Base-by-base conservation (phyloP, 768 basidiomycete genomes). In the Trametes maxima region DNA sequence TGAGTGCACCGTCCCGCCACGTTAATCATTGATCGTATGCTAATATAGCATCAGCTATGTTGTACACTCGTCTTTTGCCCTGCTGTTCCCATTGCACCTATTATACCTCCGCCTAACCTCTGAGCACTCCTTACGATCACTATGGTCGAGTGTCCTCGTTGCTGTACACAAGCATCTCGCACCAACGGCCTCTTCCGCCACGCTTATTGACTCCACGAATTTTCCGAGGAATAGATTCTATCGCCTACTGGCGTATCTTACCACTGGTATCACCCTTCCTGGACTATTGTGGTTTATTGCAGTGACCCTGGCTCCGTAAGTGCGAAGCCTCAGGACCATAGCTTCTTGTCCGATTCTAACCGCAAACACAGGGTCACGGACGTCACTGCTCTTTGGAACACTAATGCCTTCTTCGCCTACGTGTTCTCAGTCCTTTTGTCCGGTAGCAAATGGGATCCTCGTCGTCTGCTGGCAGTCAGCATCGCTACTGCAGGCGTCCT, bases 321-420 rank as follows among this genome's bases (percentile, higher is more conserved):
- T 79, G 4, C 19, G 42, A 43, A 24, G 10, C 17, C 2, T 45
- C 42, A 33, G 21, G 43, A 45, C 17, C 17, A 7, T 3, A 7
- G 12, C 8, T 21, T 19, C n/a, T 8, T 3, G 8, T 13, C 13
- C 43, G 43, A 44, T 44, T 1, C 37, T n/a, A 25, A 19, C 37
- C 64, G 61, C 7, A 12, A 5, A 39, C 24, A 16, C 63, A 93
- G 94, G 22, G 79, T 94, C 25, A 89, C 87, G 65, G 92, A 95
- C 74, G 85, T 95, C 25, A 95, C 93, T 35, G 74, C 77, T 0
- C 62, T 94, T 25, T 94, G 91, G 86, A 95, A 96, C 70, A 87
- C 90, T 8, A 92, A 90, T 68, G 89, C 92, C 0, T 95, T 98
- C 77, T 95, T 94, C 73, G 90, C 92, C 5, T 98, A 98, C 70